Conservation (phyloP, 805 yeast species). For the Torulaspora franciscae region DNA sequence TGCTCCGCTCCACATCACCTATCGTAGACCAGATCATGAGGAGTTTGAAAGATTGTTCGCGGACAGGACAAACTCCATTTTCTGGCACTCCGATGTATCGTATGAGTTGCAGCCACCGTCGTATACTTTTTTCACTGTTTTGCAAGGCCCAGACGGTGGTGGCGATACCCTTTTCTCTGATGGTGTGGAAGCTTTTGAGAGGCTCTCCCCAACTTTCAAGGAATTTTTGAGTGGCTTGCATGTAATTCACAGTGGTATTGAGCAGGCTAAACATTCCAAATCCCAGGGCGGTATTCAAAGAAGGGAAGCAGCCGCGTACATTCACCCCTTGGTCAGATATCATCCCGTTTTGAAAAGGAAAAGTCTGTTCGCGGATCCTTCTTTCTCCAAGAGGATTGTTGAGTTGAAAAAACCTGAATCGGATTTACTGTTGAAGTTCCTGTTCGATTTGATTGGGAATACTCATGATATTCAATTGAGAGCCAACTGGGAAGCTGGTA, state of each 20-base stretch:
- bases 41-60: slow-evolving; percentile 29
- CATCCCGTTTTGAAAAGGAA: slow-evolving; percentile 68
- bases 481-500: slow-evolving; percentile 61
- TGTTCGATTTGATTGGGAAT: slow-evolving; percentile 48
- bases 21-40: slow-evolving; percentile 41
- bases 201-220: slow-evolving; percentile 62
- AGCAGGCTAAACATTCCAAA: slow-evolving; percentile 57
- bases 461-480: slow-evolving; percentile 59
- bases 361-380: slow-evolving; percentile 49
- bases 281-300: slow-evolving; percentile 60
- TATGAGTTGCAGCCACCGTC: slow-evolving; percentile 71
- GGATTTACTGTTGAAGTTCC: slow-evolving; percentile 51
- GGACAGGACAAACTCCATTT: slow-evolving; percentile 20
- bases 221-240: slow-evolving; percentile 53
- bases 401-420: slow-evolving; percentile 71
- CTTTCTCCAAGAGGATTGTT: slow-evolving; percentile 58
- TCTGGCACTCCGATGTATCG: slow-evolving; percentile 70
- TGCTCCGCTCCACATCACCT: slow-evolving; percentile 60
- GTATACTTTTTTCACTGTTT: slow-evolving; percentile 56
- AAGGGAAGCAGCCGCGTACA: slow-evolving; percentile 46
- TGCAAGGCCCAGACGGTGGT: slow-evolving; percentile 57
- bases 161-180: slow-evolving; percentile 74
- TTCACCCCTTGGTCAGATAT: slow-evolving; percentile 63
- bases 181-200: slow-evolving; percentile 59
- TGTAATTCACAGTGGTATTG: slow-evolving; percentile 62